Base-by-base conservation (phyloP, 164 flowering plant species). In the Pachysandra terminalis region DNA sequence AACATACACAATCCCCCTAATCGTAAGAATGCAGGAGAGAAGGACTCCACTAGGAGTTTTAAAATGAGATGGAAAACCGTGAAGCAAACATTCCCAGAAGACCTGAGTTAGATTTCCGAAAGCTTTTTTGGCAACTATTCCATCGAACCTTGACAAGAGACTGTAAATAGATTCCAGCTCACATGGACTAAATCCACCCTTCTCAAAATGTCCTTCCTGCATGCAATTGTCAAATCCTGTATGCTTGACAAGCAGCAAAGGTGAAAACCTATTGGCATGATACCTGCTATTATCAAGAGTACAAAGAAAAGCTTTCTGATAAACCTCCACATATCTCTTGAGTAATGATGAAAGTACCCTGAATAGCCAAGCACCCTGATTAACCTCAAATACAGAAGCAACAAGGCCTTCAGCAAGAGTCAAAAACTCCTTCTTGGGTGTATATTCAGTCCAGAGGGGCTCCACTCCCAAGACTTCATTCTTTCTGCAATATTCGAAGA, bases 51-150 rank as follows among this genome's bases (percentile, higher is more conserved):
- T 90, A 3, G 79, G 63, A 77, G 73, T 62, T 71, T 65, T 74
- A 75, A 69, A 74, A 73, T 81, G 78, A 52, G 78, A 77, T 15
- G 99, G 99, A 64, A 89, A 86, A 61, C 99, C 98, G 82, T 96
- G 98, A 80, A 96, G 71, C 75, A 86, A 67, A 66, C 78, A 80
- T 74, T 84, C 85, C 78, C 84, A 82, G 48, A 81, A 83, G 23
- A 78, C 75, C 66, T 71, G 79, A 5, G 73, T 59, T 24, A 59
- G 28, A 19, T 74, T 66, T 53, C 86, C 96, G 19, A 79, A 63
- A 73, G 79, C 77, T 59, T 79, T 81, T 74, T 74, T 83, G 56
- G 75, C 76, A 69, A 79, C 65, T 66, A 73, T 45, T 17, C 58
- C 77, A 74, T 83, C 84, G 73, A 86, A 68, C 80, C 81, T 90